Evolutionary conservation across 306 rosid species (phyloP), one percentile per base, ranked within the genome.

Genomic region (Glycyrrhiza uralensis): DNA sequence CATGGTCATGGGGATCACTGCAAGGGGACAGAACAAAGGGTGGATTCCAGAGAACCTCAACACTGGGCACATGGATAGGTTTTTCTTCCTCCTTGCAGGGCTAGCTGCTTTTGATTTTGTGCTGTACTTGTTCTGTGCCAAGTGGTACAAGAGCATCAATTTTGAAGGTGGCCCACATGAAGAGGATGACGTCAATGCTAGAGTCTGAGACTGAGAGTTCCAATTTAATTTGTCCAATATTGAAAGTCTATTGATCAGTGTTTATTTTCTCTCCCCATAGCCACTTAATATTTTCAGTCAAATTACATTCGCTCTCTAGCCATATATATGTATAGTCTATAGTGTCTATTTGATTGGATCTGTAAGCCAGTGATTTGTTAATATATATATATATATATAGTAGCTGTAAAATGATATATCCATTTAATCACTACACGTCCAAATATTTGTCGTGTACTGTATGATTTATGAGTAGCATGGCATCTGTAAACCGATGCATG

Each of bases 31-130:
- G 7, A 61, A 39, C 1, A 76, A 75, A 18, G 92, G 87, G 0
- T 87, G 92, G 92, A 87, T 87, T 28, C 89, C 92, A 0, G 61
- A 80, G 30, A 75, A 87, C 72, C 71, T 85, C 26, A 87, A 87
- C 46, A 22, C 72, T 4, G 92, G 92, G 0, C 92, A 85, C 61
- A 69, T 87, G 81, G 89, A 87, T 30, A 79, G 92, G 61, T 87
- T 87, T 30, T 87, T 78, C 84, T 87, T 85, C 46, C 74, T 87
- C 5, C 72, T 87, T 30, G 87, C 89, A 4, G 87, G 71, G 4
- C 32, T 85, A 0, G 71, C 84, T 15, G 86, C 87, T 54, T 30
- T 85, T 57, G 92, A 87, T 55, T 82, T 87, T 36, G 80, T 78
- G 28, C 18, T 85, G 18, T 87, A 85, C 77, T 47, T 87, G 69